Conservation (phyloP, 805 yeast species). For the Metschnikowia bowlesiae region DNA sequence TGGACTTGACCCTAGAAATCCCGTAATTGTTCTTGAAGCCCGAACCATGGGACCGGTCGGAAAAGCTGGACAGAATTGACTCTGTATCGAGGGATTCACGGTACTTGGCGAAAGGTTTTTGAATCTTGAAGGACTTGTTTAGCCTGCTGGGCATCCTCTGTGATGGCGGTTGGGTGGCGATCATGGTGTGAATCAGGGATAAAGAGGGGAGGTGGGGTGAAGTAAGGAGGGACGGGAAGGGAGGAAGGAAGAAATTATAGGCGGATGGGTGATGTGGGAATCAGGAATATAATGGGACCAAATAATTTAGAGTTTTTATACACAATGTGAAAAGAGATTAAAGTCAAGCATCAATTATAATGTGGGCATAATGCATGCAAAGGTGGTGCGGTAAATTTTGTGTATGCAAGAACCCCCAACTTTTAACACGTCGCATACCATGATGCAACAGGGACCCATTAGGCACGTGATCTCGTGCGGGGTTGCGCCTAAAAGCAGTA, state of each 20-base stretch:
- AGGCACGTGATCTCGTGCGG: background rate
- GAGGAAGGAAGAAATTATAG: background rate
- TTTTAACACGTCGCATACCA: background rate
- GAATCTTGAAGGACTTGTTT: background rate
- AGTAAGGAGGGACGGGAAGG: too few species aligned
- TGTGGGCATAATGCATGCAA: slow-evolving; percentile 1
- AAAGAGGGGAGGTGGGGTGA: background rate
- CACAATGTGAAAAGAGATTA: background rate
- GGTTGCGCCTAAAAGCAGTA: background rate
- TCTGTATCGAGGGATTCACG: background rate
- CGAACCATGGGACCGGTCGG: background rate
- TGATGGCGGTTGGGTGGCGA: background rate
- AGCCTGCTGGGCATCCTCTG: slow-evolving; percentile 1
- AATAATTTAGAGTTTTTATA: background rate
- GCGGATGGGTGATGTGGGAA: background rate
- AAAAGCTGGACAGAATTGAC: background rate
- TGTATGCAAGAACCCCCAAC: background rate
- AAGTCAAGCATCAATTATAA: background rate
- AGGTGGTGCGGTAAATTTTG: slow-evolving; percentile 3
- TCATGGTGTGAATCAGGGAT: background rate
- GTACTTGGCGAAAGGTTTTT: background rate
- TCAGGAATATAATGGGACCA: background rate
- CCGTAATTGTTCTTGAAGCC: slow-evolving; percentile 19
- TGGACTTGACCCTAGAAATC: slow-evolving; percentile 23
- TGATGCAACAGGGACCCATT: background rate